Conservation (phyloP, 2,329 filamentous ascomycete genomes). For the Aspergillus sergii region DNA sequence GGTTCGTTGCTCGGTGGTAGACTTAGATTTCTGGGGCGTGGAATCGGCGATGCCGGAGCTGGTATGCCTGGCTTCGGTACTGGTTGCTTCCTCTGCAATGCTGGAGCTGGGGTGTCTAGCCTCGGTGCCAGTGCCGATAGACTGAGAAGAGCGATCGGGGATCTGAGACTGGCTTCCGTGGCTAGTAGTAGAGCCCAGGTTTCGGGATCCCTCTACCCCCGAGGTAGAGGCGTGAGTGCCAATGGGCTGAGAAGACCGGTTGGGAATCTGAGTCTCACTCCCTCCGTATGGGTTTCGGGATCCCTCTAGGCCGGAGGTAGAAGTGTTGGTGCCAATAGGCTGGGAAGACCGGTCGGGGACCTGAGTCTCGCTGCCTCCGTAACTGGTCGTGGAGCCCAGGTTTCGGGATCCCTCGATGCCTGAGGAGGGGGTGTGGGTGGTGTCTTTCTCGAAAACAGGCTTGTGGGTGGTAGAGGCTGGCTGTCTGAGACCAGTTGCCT, state of each 20-base stretch:
- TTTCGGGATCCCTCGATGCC: not conserved
- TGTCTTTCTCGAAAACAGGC: not conserved
- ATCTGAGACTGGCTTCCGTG: not conserved
- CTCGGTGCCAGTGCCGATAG: not conserved
- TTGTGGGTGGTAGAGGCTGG: not conserved
- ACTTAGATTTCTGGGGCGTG: not conserved
- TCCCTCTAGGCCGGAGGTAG: not conserved
- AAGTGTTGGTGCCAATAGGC: not conserved
- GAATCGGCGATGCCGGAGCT: not conserved
- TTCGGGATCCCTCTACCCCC: not conserved
- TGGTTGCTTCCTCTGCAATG: not conserved
- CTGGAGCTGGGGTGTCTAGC: not conserved
- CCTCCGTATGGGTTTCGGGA: not conserved
- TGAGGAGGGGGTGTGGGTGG: not conserved
- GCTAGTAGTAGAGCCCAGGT: not conserved
- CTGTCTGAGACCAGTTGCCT: not conserved
- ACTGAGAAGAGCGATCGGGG: not conserved
- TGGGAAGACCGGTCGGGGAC: not conserved
- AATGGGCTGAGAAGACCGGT: not conserved
- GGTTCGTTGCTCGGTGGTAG: not conserved
- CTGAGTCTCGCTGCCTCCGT: not conserved
- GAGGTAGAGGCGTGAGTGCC: not conserved
- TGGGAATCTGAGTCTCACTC: not conserved
- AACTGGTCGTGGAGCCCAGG: not conserved
- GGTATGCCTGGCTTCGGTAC: not conserved